Evolutionary conservation across 2,329 filamentous ascomycete genomes (phyloP).

Genomic region (Beauveria sp.): DNA sequence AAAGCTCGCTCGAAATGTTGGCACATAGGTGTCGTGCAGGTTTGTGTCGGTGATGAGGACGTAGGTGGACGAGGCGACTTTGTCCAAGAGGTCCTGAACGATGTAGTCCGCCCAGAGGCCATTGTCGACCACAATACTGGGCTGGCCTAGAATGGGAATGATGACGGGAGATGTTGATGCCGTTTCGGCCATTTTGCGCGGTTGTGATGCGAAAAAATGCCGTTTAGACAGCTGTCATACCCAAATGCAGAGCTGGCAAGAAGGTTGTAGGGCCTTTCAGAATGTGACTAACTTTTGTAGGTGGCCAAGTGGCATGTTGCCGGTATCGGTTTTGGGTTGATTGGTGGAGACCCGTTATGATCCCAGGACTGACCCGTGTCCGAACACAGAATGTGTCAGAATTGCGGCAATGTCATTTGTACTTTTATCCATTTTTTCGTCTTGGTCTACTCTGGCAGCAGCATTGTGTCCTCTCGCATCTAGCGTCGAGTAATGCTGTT

Average conservation of each 20-base stretch:
- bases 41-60: slow-evolving; percentile 97
- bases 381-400: not conserved
- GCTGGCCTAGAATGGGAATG: slow-evolving; percentile 79
- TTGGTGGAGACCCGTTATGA: not conserved
- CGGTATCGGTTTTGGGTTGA: slow-evolving; percentile 6
- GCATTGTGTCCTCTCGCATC: too few species aligned
- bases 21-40: slow-evolving; percentile 70
- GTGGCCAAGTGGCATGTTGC: not conserved
- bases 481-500: too few species aligned
- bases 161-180: slow-evolving; percentile 36
- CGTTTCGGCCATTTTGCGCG: slow-evolving; percentile 14
- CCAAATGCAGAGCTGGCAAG: not conserved
- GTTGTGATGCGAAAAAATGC: not conserved
- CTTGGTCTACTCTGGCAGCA: not conserved
- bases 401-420: too few species aligned
- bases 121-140: slow-evolving; percentile 87
- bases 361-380: not conserved
- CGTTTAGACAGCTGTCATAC: slow-evolving; percentile 5
- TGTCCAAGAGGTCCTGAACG: slow-evolving; percentile 68
- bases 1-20: slow-evolving; percentile 54
- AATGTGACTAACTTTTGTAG: slow-evolving; percentile 6
- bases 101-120: slow-evolving; percentile 82
- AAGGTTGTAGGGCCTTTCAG: not conserved
- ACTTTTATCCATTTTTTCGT: not conserved
- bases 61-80: slow-evolving; percentile 80